These are phyloP conservation scores for Citrus sp. DNA, from an alignment of 345 rosid species.

Conservation along the genomic window DNA sequence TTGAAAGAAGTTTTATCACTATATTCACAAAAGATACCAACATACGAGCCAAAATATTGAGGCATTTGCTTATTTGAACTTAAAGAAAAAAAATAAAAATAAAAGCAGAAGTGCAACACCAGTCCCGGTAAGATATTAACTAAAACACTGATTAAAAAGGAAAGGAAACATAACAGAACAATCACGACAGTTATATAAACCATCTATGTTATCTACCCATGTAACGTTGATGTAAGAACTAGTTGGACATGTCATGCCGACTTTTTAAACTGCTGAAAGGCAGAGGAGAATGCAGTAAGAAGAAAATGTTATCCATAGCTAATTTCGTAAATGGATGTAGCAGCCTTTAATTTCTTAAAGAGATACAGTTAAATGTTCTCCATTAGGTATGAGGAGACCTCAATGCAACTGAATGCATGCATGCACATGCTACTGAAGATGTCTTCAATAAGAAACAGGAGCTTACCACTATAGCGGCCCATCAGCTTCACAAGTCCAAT, in stretches of 20 bases:
- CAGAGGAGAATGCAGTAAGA: neutral
- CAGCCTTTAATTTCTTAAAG: neutral
- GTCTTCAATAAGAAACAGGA: constrained; percentile 8
- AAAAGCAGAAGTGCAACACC: neutral
- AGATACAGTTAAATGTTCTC: neutral
- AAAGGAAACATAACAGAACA: neutral
- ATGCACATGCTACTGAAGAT: neutral
- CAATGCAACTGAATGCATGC: neutral
- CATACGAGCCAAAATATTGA: neutral
- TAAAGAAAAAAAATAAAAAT: no score
- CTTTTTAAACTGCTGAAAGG: neutral
- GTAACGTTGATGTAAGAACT: neutral
- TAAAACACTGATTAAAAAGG: neutral
- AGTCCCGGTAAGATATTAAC: neutral
- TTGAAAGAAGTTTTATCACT: neutral
- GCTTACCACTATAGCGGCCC: constrained; percentile 89
- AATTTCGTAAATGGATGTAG: neutral
- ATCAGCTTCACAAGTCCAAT: constrained; percentile 86
- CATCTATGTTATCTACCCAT: neutral
- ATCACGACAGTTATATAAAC: neutral
- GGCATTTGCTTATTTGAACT: neutral
- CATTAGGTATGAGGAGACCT: neutral
- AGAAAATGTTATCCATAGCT: neutral
- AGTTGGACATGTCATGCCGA: neutral
- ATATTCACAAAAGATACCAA: neutral